phyloP scores from a whole-genome alignment of 2,329 filamentous ascomycete species.

The Apiospora koreana region DNA sequence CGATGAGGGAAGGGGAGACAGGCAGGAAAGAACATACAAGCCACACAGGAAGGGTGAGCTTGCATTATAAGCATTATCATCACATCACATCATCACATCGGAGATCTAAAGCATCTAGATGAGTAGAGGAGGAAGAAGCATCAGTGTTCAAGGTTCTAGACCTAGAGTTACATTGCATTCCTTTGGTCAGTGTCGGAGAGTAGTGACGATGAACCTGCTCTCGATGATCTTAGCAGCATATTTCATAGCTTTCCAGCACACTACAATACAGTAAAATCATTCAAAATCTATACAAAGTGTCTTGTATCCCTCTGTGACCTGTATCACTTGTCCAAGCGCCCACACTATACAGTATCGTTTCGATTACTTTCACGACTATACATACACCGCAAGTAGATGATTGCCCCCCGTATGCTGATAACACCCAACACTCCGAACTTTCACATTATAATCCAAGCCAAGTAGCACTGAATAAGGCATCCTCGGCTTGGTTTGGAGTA shows the following conservation, averaged over 20 bases:
- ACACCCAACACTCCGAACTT: background rate
- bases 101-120: background rate
- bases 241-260: background rate
- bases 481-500: background rate
- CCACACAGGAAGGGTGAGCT: background rate
- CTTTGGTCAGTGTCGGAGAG: background rate
- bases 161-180: conserved; percentile 1
- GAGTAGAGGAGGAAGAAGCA: background rate
- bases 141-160: background rate
- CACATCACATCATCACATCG: background rate
- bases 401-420: background rate
- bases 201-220: background rate
- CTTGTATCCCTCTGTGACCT: background rate
- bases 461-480: background rate
- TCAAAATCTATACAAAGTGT: background rate
- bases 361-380: background rate
- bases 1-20: background rate
- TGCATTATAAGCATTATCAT: background rate
- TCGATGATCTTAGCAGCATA: background rate
- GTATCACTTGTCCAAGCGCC: background rate
- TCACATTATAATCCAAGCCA: background rate
- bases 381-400: background rate
- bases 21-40: background rate
- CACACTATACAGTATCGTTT: background rate
- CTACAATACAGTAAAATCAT: conserved; percentile 12